Percentiles rank a stretch among this genome's conserved stretches.
These are phyloP conservation scores for Lachnellula occidentalis DNA, from an alignment of 2,329 filamentous ascomycete species.

Conservation along the genomic window DNA sequence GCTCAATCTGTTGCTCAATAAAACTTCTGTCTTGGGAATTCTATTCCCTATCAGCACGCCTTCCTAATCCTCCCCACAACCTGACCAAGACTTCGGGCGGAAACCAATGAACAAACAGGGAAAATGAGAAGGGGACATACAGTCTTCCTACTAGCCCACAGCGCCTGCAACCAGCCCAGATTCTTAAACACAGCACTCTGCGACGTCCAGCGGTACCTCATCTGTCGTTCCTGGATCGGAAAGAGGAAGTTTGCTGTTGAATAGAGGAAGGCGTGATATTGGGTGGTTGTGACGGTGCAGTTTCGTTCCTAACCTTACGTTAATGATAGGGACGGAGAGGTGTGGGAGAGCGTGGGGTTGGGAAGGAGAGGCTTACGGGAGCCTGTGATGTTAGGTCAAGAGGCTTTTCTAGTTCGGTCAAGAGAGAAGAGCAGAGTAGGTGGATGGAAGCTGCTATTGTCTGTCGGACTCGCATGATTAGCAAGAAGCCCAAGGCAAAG, in stretches of 20 bases:
- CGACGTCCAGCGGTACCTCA: conserved; percentile 16
- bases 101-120: background rate
- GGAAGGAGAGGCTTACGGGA: background rate
- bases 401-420: conserved; percentile 24
- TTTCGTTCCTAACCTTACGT: background rate
- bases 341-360: background rate
- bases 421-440: conserved; percentile 18
- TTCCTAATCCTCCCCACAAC: background rate
- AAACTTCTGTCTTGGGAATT: conserved; percentile 30
- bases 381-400: background rate
- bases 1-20: conserved; percentile 30
- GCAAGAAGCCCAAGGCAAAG: background rate
- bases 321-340: background rate
- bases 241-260: conserved; percentile 26
- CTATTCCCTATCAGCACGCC: conserved; percentile 12
- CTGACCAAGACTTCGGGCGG: background rate
- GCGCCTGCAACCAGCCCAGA: conserved; percentile 26
- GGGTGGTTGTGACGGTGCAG: conserved; percentile 14
- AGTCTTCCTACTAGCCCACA: conserved; percentile 30
- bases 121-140: conserved; percentile 15
- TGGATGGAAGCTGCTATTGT: conserved; percentile 20
- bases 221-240: conserved; percentile 26
- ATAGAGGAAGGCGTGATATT: conserved; percentile 26
- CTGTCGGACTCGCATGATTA: conserved; percentile 9
- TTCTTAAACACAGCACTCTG: conserved; percentile 21